Evolutionary conservation across 2,329 filamentous ascomycete genomes (phyloP).

Genomic region (Aspergillus quadricinctus): DNA sequence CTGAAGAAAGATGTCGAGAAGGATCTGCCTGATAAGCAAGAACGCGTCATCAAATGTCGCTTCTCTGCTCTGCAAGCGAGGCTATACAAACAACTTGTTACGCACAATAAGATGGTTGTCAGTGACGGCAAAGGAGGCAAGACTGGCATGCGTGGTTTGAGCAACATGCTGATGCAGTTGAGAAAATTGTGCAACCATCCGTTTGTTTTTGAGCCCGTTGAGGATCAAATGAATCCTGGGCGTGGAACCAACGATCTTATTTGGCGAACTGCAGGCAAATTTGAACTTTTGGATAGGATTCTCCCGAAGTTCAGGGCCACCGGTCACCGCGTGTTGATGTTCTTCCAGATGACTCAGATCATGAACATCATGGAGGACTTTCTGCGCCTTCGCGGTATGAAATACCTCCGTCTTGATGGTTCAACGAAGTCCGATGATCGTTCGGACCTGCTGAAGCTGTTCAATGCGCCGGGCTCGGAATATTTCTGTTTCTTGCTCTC

Average conservation of each 20-base stretch:
- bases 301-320: conserved; percentile 89
- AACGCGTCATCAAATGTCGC: conserved; percentile 98
- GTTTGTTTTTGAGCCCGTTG: conserved; percentile 96
- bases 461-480: conserved; percentile 84
- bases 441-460: conserved; percentile 79
- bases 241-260: conserved; percentile 86
- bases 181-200: conserved; percentile 98
- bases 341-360: conserved; percentile 99
- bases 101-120: conserved; percentile 89
- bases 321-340: conserved; percentile 95
- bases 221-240: conserved; percentile 93
- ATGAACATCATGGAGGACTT: conserved; percentile 99
- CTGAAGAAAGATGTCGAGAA: conserved; percentile 99
- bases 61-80: conserved; percentile 92
- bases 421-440: conserved; percentile 97
- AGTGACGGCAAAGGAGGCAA: conserved; percentile 94
- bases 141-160: conserved; percentile 86
- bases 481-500: conserved; percentile 99
- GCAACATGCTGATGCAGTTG: conserved; percentile 99
- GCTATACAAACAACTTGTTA: conserved; percentile 96
- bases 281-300: conserved; percentile 87
- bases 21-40: conserved; percentile 96
- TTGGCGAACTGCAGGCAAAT: conserved; percentile 95
- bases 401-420: conserved; percentile 90
- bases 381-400: conserved; percentile 73